Evolutionary conservation across 345 rosid species (phyloP), one percentile per base, ranked within the genome.

Genomic region (Acer yangbiense): DNA sequence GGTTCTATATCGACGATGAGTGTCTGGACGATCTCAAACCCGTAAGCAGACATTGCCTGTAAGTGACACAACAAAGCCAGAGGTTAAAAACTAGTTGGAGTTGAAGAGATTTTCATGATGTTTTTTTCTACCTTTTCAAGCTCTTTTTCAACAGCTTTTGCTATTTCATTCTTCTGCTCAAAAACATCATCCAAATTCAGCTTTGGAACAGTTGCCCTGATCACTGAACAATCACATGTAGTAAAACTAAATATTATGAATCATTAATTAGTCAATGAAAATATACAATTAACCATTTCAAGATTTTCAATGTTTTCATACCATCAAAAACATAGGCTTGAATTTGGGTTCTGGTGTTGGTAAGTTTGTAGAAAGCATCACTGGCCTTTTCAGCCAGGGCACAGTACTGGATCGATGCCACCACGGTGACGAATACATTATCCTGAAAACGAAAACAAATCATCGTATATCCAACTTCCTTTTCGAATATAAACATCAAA

Each of bases 271-370:
- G 17, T 14, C 35, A 35, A 11, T 35, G 52, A n/a, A 52, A 4
- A 48, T 29, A 46, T 10, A 4, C 13, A 11, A 10, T 2, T 21
- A 14, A 9, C 39, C 6, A 46, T 11, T 41, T 25, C 11, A 39
- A 23, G 55, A 20, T n/a, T 64, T 18, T 52, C 20, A 9, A 16
- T 66, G 27, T 9, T 12, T 23, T 6, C 60, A 68, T 76, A 86
- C 88, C 91, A 81, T 88, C 89, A 77, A 88, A 88, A 6, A 86
- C 91, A 23, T 87, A 88, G 27, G 91, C 86, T 62, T 88, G 88
- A 66, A 88, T 87, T 6, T 88, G 91, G 57, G 82, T n/a, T 78
- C 80, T 85, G 9, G 90, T 83, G 83, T 88, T 85, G 76, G 82
- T 88, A 50, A 87, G 91, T 54, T 87, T 88, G 84, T 88, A 88